Base-by-base conservation (phyloP, 2,329 filamentous ascomycete genomes). In the Talaromyces sp. region DNA sequence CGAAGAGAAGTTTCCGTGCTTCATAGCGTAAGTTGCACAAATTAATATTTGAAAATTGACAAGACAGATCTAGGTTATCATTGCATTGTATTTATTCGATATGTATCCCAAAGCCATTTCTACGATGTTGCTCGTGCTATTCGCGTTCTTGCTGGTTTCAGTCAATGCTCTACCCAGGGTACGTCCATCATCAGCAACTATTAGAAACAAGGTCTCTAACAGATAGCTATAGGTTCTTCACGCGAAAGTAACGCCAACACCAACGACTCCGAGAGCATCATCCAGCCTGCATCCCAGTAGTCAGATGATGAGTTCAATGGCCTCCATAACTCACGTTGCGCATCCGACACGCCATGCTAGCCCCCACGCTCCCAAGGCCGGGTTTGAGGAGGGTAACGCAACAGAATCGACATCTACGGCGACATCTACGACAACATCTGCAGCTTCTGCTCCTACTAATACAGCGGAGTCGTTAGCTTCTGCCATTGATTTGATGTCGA, bases 141-240 rank as follows among this genome's bases (percentile, higher is more conserved):
- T 51, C 3, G 40, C 43, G 19, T 28, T 48, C 22, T 21, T 58
- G 13, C 6, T 53, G 17, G 41, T 50, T 8, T 54, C 36, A 28
- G 41, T 50, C 5, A 40, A 41, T 33, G 57, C 57, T 58, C 28
- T 58, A n/a, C 57, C 57, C 6, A 50, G 43, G 35, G 57, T 55
- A 58, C 13, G 56, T 58, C 28, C 11, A 28, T 19, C 15, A 35
- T 10, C 17, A 17, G 9, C 25, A 28, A 17, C 6, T 9, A 5
- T 21, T 4, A 21, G n/a, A 21, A 19, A 5, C 31, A 46, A 10
- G 7, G 5, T 19, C 3, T 13, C 37, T 41, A 41, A 54, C 17
- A 8, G 15, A 35, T 9, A 25, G 11, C 11, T n/a, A 15, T 22
- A 54, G 52, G 13, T 43, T 15, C 11, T 41, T 22, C 39, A n/a